Percentiles rank a stretch among this genome's conserved stretches.
Conservation (phyloP, 169 alveolate genomes). For the Perkinsus marinus region DNA sequence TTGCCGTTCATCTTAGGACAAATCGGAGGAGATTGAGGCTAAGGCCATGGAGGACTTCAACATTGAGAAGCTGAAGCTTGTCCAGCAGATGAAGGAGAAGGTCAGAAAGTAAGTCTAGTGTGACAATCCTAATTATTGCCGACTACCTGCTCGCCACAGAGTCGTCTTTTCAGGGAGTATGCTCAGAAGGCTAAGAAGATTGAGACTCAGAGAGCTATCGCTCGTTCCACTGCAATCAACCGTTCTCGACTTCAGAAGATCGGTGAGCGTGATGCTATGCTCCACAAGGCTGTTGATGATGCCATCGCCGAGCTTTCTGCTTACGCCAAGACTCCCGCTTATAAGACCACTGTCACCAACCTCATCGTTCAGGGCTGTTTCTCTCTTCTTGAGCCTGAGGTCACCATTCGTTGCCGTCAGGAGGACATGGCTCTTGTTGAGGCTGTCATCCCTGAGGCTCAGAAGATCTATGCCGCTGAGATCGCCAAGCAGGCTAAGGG, state of each 20-base stretch:
- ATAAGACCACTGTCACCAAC: slow-evolving; percentile 43
- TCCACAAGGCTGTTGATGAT: slow-evolving; percentile 44
- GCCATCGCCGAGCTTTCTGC: slow-evolving; percentile 25
- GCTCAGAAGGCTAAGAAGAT: slow-evolving; percentile 34
- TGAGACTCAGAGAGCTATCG: slow-evolving; percentile 42
- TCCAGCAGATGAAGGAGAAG: slow-evolving; percentile 73
- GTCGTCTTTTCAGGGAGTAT: neutral
- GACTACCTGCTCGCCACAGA: too few relatives aligned
- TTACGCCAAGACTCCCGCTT: slow-evolving; percentile 35
- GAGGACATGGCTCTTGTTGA: slow-evolving; percentile 58
- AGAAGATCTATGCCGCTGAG: slow-evolving; percentile 10
- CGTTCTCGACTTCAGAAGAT: slow-evolving; percentile 65
- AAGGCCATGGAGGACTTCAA: slow-evolving; percentile 78
- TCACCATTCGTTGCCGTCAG: slow-evolving; percentile 63
- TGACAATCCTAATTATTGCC: slow-evolving; percentile 42
- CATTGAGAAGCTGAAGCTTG: slow-evolving; percentile 70
- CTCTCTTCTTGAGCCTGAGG: slow-evolving; percentile 55
- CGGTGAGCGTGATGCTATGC: slow-evolving; percentile 57
- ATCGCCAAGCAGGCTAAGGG: slow-evolving; percentile 46
- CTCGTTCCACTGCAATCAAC: slow-evolving; percentile 67
- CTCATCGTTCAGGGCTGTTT: slow-evolving; percentile 50
- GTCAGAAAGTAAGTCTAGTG: slow-evolving; percentile 52
- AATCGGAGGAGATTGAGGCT: slow-evolving; percentile 79
- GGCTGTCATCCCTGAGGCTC: slow-evolving; percentile 52
- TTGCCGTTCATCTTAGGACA: slow-evolving; percentile 32